A percentile compares a stretch with the other conserved stretches of the same genome.
Conservation (phyloP, 2,329 filamentous ascomycete genomes). For the Talaromyces albobiverticillius region DNA sequence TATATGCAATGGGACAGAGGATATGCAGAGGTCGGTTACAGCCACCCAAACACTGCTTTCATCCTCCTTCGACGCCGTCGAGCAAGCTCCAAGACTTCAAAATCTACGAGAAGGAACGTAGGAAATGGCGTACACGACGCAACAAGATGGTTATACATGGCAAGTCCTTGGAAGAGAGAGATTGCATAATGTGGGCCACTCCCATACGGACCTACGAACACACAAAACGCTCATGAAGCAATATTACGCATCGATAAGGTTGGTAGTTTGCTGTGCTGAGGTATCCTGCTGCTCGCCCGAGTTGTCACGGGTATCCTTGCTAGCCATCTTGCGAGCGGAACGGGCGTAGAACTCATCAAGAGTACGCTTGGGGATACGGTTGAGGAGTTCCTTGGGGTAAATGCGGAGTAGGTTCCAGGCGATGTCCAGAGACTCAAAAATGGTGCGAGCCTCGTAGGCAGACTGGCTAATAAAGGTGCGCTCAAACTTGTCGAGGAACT, state of each 20-base stretch:
- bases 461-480: conserved; percentile 90
- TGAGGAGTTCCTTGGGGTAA: conserved; percentile 96
- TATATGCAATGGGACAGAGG: neutral
- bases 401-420: conserved; percentile 96
- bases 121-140: neutral
- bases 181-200: neutral
- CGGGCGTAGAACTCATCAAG: conserved; percentile 81
- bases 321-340: conserved; percentile 20
- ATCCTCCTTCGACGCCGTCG: neutral
- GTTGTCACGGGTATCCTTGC: neutral
- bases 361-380: conserved; percentile 83
- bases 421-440: conserved; percentile 90
- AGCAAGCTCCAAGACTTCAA: neutral
- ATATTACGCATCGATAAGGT: neutral
- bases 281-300: neutral
- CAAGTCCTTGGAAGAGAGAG: neutral
- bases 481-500: conserved; percentile 99
- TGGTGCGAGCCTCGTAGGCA: conserved; percentile 84
- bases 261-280: neutral
- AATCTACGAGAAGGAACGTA: neutral
- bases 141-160: neutral
- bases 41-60: neutral
- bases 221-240: neutral
- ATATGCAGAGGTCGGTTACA: neutral
- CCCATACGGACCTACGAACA: neutral